Base-by-base conservation (phyloP, 345 rosid species). In the Ceriops decandra region DNA sequence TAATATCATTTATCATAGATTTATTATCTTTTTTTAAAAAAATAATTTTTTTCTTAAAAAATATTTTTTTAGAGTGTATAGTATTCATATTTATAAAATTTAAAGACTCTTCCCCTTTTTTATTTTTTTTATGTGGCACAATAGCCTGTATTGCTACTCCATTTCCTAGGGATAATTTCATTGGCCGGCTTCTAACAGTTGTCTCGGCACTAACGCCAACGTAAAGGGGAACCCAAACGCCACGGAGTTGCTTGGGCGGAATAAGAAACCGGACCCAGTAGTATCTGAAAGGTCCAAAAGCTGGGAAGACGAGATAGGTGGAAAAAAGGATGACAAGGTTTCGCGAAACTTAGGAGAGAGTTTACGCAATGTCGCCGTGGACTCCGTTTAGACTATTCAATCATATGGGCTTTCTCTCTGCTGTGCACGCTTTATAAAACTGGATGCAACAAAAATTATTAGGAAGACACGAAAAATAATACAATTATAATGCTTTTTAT, bases 181-280 rank as follows among this genome's bases (percentile, higher is more conserved):
- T 91, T 7, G 2, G 36, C 36, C 1, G 93, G 88, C 84, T 88
- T 91, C 82, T 24, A 89, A 59, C 7, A 88, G 85, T 28, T 85
- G 84, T 72, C 99, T 83, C 75, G 89, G 6, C 91, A 91, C 73
- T 66, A 91, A 81, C 2, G 96, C 97, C 79, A 89, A 31, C 0
- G 93, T 76, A 52, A 91, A 89, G 0, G 96, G 96, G 69, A 93
- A 89, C 3, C 91, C 93, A 19, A 90, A 89, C 0, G 96, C 96
- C 6, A 74, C 5, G 90, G 87, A 20, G 84, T 35, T 3, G 82
- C 73, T 53, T 76, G 67, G 2, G 88, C 77, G 26, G 69, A 30
- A 72, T 85, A 84, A 10, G 91, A 76, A 32, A 86, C 60, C 66
- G 91, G 57, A 63, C 91, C 90, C 32, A 87, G 75, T 19, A 82